phyloP scores from a whole-genome alignment of 768 basidiomycete species.

The Hemileccinum impolitum region DNA sequence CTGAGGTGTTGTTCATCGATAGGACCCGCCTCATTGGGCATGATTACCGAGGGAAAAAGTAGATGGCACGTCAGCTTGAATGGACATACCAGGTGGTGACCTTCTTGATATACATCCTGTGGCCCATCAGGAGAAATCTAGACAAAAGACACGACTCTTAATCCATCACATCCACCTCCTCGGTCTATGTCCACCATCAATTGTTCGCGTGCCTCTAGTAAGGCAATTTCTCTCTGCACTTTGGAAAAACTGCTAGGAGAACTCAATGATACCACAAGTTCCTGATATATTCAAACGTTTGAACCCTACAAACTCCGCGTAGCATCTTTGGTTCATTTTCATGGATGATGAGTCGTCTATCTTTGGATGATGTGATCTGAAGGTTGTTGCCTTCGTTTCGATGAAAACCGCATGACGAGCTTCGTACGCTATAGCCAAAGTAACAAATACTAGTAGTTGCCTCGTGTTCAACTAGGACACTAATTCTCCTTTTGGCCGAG shows the following conservation, averaged over 20 bases:
- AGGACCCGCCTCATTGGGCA: conserved; percentile 1
- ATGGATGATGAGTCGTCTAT: conserved; percentile 2
- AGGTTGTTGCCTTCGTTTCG: conserved; percentile 9
- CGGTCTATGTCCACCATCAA: conserved; percentile 21
- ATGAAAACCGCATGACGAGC: conserved; percentile 15
- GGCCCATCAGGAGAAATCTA: conserved; percentile 6
- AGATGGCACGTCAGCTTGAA: conserved; percentile 6
- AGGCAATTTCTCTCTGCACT: conserved; percentile 10
- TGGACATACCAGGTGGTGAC: conserved; percentile 4
- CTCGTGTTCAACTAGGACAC: conserved; percentile 17
- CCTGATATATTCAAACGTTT: conserved; percentile 8
- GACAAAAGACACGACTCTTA: conserved; percentile 1
- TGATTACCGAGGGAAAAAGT: conserved; percentile 8
- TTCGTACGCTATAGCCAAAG: conserved; percentile 5
- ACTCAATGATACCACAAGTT: neutral
- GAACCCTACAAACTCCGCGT: conserved; percentile 21
- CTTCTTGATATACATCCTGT: conserved; percentile 12
- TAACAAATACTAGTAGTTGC: conserved; percentile 4
- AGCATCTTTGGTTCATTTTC: conserved; percentile 5
- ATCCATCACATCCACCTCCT: conserved; percentile 20
- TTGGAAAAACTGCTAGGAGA: conserved; percentile 6
- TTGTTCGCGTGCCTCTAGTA: conserved; percentile 9
- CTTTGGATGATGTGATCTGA: conserved; percentile 9
- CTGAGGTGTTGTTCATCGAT: neutral
- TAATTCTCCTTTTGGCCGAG: conserved; percentile 5